Evolutionary conservation across 176 grass and related monocot genomes (phyloP).

Genomic region (Hyparrhenia diplandra): DNA sequence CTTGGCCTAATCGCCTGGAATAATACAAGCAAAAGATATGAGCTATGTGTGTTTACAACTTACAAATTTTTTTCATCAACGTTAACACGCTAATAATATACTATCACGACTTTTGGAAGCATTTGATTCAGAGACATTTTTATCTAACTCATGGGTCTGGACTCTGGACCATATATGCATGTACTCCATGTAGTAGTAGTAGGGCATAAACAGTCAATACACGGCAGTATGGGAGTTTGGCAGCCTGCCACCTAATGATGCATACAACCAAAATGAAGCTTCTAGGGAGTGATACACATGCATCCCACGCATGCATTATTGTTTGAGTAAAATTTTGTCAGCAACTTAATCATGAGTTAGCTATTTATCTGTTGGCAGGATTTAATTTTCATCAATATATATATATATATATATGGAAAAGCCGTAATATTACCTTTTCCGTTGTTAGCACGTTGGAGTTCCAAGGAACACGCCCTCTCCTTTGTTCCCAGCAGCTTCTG

Average conservation of each 20-base stretch:
- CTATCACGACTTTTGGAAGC: neutral
- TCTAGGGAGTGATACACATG: neutral
- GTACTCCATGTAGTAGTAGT: too few species aligned
- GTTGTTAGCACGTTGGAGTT: neutral
- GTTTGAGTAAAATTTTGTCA: constrained; percentile 13
- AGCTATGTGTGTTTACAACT: neutral
- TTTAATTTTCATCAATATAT: too few species aligned
- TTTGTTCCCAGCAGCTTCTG: constrained; percentile 44
- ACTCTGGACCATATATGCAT: too few species aligned
- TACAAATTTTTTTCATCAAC: neutral
- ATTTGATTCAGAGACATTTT: neutral
- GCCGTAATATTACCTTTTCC: constrained; percentile 20
- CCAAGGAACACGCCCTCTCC: constrained; percentile 20
- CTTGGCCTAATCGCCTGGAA: constrained; percentile 11
- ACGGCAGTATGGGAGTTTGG: constrained; percentile 28
- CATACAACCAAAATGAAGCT: constrained; percentile 16
- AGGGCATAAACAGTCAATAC: constrained; percentile 23
- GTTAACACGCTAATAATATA: neutral
- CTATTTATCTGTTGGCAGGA: too few species aligned
- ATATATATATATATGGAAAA: neutral
- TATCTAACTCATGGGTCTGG: neutral
- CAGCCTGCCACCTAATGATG: constrained; percentile 29
- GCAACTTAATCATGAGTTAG: neutral
- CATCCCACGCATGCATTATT: neutral
- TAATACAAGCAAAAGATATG: neutral